These are phyloP conservation scores for Jaapia argillacea DNA, from an alignment of 768 basidiomycete species.

Conservation along the genomic window DNA sequence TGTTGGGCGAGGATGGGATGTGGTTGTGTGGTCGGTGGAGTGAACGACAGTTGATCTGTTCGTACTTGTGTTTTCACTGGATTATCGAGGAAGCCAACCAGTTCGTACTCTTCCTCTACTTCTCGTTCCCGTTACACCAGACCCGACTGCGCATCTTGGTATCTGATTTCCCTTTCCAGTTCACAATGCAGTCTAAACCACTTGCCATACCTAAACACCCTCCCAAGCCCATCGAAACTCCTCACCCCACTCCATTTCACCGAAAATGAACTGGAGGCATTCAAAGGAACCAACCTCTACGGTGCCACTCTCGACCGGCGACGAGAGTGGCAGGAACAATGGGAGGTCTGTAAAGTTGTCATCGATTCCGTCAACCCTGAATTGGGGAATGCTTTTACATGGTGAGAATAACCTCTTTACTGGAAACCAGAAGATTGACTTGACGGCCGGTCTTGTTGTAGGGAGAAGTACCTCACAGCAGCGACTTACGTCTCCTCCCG, in stretches of 20 bases:
- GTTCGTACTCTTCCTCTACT: conserved; percentile 4
- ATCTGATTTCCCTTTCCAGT: no score
- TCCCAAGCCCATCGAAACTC: conserved; percentile 50
- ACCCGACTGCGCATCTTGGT: conserved; percentile 8
- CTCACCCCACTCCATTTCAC: conserved; percentile 72
- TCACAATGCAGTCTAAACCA: conserved; percentile 25
- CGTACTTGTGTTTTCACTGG: conserved; percentile 60
- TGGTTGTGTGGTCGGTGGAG: conserved; percentile 29
- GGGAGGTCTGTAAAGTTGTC: conserved; percentile 38
- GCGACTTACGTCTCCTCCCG: conserved; percentile 79
- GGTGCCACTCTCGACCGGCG: conserved; percentile 66
- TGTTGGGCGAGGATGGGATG: conserved; percentile 22
- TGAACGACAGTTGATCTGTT: conserved; percentile 58
- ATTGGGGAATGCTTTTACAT: conserved; percentile 50
- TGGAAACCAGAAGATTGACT: conserved; percentile 3
- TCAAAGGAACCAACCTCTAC: conserved; percentile 74
- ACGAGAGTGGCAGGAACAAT: conserved; percentile 53
- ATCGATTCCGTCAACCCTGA: conserved; percentile 23
- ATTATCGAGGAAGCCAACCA: conserved; percentile 32
- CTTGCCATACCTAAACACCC: conserved; percentile 51
- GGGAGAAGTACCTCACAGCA: conserved; percentile 64
- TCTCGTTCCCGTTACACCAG: conserved; percentile 2
- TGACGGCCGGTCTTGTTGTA: conserved; percentile 16
- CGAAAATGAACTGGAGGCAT: conserved; percentile 44
- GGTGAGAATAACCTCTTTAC: conserved; percentile 35